Percentiles rank a stretch among this genome's conserved stretches.
These are phyloP conservation scores for Schizothecium vesticola DNA, from an alignment of 495 filamentous ascomycete species.

Conservation along the genomic window DNA sequence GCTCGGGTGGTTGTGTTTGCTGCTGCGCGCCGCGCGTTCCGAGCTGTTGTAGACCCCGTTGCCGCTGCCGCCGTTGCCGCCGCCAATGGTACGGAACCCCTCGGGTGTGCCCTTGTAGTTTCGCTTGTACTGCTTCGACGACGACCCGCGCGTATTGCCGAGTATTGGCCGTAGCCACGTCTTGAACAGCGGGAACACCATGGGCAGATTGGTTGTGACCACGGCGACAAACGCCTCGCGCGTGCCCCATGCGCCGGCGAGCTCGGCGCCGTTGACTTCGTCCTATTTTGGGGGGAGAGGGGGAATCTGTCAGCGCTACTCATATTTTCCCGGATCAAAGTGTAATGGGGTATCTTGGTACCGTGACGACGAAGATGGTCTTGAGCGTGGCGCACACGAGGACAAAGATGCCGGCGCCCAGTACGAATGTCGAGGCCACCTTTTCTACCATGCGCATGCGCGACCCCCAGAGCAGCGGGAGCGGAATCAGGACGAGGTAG, in stretches of 20 bases:
- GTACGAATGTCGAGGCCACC: slow-evolving; percentile 40
- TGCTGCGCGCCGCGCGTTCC: not conserved
- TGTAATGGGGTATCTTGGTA: no score
- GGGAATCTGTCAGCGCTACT: no score
- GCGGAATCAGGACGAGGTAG: slow-evolving; percentile 46
- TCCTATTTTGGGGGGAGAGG: no score
- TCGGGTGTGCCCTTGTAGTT: slow-evolving; percentile 7
- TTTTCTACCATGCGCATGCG: slow-evolving; percentile 42
- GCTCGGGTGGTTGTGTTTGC: not conserved
- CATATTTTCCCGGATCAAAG: no score
- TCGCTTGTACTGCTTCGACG: not conserved
- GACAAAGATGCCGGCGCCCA: slow-evolving; percentile 46
- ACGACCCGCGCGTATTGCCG: no score
- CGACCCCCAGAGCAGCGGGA: slow-evolving; percentile 48
- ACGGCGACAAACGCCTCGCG: slow-evolving; percentile 50
- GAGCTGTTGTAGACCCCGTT: no score
- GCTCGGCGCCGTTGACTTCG: slow-evolving; percentile 22
- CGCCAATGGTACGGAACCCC: slow-evolving; percentile 13
- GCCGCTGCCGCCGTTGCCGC: slow-evolving; percentile 7
- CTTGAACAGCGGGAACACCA: slow-evolving; percentile 48
- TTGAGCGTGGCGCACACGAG: slow-evolving; percentile 47
- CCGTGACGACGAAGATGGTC: slow-evolving; percentile 39
- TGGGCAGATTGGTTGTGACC: slow-evolving; percentile 48
- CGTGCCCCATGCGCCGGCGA: slow-evolving; percentile 46
- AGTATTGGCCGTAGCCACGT: slow-evolving; percentile 38